phyloP scores from a whole-genome alignment of 768 basidiomycete species.

The Russula vinacea region DNA sequence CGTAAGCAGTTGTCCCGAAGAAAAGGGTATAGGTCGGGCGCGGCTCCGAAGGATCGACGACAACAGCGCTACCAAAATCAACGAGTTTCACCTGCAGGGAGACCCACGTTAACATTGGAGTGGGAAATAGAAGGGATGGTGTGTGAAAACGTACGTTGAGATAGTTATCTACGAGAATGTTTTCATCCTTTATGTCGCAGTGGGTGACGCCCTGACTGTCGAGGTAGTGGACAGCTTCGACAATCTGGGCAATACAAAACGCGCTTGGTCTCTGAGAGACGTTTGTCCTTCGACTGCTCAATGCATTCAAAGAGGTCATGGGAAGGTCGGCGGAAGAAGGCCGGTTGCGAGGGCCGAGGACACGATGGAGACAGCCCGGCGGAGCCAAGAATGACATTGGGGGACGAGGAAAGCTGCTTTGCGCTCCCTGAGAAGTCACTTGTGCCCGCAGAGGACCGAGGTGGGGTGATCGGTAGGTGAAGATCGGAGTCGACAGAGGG shows the following conservation, averaged over 20 bases:
- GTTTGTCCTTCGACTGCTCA: conserved; percentile 77
- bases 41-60: conserved; percentile 59
- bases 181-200: conserved; percentile 97
- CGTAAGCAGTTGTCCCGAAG: conserved; percentile 94
- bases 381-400: conserved; percentile 8
- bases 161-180: conserved; percentile 73
- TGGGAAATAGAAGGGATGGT: background rate
- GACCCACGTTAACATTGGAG: conserved; percentile 24
- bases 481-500: conserved; percentile 27
- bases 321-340: conserved; percentile 68
- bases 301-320: conserved; percentile 96
- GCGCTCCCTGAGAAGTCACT: conserved; percentile 12
- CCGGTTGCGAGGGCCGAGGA: conserved; percentile 29
- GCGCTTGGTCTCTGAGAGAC: conserved; percentile 75
- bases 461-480: conserved; percentile 23
- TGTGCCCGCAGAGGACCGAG: conserved; percentile 19
- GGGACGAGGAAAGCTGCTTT: conserved; percentile 10
- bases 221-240: conserved; percentile 79
- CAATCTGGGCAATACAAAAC: conserved; percentile 85
- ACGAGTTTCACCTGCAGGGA: conserved; percentile 78
- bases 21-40: conserved; percentile 73
- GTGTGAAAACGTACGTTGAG: conserved; percentile 51
- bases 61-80: conserved; percentile 89
- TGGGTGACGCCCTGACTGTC: conserved; percentile 83
- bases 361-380: conserved; percentile 14